phyloP scores from a whole-genome alignment of 2,329 filamentous ascomycete genomes.

The Fusarium sublunatum region DNA sequence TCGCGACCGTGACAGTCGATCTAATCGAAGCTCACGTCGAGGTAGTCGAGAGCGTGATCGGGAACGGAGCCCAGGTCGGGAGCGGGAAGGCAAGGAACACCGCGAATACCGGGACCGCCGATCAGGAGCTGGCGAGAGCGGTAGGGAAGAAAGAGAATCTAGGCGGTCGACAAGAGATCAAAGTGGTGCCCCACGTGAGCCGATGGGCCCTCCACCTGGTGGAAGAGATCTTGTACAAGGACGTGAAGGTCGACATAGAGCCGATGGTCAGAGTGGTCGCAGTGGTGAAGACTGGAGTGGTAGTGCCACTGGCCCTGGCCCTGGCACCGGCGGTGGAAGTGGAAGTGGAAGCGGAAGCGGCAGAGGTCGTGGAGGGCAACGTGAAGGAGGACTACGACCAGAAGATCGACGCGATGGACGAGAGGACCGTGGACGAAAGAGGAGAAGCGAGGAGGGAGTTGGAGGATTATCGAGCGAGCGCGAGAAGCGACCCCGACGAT shows the following conservation, averaged over 20 bases:
- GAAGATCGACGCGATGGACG: conserved; percentile 50
- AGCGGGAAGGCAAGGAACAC: conserved; percentile 59
- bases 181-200: conserved; percentile 42
- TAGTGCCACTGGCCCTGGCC: conserved; percentile 2
- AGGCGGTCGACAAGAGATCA: conserved; percentile 48
- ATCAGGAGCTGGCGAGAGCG: conserved; percentile 49
- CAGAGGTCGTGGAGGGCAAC: conserved; percentile 51
- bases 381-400: conserved; percentile 47
- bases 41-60: conserved; percentile 63
- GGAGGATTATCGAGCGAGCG: conserved; percentile 55
- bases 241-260: conserved; percentile 50
- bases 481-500: conserved; percentile 67
- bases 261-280: conserved; percentile 42
- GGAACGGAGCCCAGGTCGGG: conserved; percentile 61
- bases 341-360: conserved; percentile 25
- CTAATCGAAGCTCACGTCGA: conserved; percentile 58
- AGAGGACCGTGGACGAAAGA: conserved; percentile 54
- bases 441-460: conserved; percentile 62
- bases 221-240: conserved; percentile 49
- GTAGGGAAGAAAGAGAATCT: conserved; percentile 52
- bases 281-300: conserved; percentile 52
- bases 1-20: conserved; percentile 56
- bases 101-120: conserved; percentile 60
- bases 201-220: conserved; percentile 47
- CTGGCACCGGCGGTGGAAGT: no score